phyloP scores from a whole-genome alignment of 371 early-diverging fungal species.

The Batrachochytrium dendrobatidis region DNA sequence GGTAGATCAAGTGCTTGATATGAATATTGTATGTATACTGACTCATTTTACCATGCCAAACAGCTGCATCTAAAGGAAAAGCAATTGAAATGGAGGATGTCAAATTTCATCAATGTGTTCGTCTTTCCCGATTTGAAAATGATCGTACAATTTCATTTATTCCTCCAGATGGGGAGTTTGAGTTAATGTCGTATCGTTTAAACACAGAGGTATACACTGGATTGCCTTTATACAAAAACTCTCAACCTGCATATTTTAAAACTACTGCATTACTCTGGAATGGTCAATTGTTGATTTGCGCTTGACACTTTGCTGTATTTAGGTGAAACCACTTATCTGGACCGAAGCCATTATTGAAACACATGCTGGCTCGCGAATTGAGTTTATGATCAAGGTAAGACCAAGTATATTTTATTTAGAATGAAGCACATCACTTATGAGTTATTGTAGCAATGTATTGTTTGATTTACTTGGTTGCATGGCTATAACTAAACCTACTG shows the following conservation, averaged over 20 bases:
- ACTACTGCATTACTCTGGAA: conserved; percentile 1
- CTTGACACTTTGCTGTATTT: conserved; percentile 1
- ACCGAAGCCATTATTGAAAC: conserved; percentile 91
- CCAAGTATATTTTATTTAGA: too few relatives aligned
- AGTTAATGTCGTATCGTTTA: conserved; percentile 96
- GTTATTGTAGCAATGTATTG: too few relatives aligned
- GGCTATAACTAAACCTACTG: background rate
- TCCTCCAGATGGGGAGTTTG: conserved; percentile 95
- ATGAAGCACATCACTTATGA: too few relatives aligned
- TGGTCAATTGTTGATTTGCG: too few relatives aligned
- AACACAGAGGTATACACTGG: conserved; percentile 59
- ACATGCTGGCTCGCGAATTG: conserved; percentile 87
- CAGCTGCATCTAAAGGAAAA: conserved; percentile 71
- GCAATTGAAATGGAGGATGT: conserved; percentile 99
- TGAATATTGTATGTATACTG: too few relatives aligned
- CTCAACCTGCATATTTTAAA: conserved; percentile 4
- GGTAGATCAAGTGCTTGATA: too few relatives aligned
- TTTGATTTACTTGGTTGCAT: too few relatives aligned
- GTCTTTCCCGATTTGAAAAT: conserved; percentile 70
- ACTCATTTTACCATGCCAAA: too few relatives aligned
- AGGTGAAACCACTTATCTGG: conserved; percentile 93
- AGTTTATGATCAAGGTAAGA: conserved; percentile 84
- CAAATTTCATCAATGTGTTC: conserved; percentile 95
- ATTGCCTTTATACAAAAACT: background rate
- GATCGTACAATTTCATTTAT: conserved; percentile 81